These are phyloP conservation scores for Fusarium annulatum DNA, from an alignment of 2,329 filamentous ascomycete species.

Conservation along the genomic window DNA sequence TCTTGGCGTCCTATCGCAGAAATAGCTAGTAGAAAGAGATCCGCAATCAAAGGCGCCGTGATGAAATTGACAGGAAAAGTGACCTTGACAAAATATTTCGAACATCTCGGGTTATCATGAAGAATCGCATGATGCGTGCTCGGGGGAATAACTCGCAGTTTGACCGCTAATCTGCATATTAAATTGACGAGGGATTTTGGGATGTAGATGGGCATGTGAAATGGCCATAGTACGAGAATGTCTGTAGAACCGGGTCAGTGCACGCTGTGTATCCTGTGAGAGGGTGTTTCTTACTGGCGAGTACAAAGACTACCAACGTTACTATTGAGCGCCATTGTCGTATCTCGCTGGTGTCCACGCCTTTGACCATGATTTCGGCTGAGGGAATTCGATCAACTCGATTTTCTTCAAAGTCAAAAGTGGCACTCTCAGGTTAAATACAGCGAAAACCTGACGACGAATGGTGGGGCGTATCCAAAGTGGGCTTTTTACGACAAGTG, in stretches of 20 bases:
- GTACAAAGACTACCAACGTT: conserved; percentile 74
- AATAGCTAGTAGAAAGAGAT: conserved; percentile 77
- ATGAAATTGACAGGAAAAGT: conserved; percentile 76
- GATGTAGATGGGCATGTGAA: conserved; percentile 70
- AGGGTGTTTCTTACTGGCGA: conserved; percentile 71
- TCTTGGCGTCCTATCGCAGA: conserved; percentile 73
- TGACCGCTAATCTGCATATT: conserved; percentile 50
- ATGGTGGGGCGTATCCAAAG: not conserved
- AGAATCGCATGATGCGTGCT: conserved; percentile 45
- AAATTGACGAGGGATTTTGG: conserved; percentile 62
- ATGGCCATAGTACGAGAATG: conserved; percentile 75
- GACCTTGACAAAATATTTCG: conserved; percentile 59
- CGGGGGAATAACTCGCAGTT: conserved; percentile 64
- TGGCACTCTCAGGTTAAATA: not conserved
- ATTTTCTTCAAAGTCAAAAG: not conserved
- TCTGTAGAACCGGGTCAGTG: conserved; percentile 58
- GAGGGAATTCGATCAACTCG: not conserved
- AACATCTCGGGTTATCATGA: conserved; percentile 38
- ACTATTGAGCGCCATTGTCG: conserved; percentile 75
- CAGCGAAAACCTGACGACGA: conserved; percentile 1
- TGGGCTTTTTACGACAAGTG: not conserved
- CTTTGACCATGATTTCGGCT: conserved; percentile 15
- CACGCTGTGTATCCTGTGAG: not conserved
- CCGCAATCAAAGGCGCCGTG: conserved; percentile 76
- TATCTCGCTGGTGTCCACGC: conserved; percentile 55